These are phyloP conservation scores for Vitis hybrid DNA, from an alignment of 177 flowering plant species.

Conservation along the genomic window DNA sequence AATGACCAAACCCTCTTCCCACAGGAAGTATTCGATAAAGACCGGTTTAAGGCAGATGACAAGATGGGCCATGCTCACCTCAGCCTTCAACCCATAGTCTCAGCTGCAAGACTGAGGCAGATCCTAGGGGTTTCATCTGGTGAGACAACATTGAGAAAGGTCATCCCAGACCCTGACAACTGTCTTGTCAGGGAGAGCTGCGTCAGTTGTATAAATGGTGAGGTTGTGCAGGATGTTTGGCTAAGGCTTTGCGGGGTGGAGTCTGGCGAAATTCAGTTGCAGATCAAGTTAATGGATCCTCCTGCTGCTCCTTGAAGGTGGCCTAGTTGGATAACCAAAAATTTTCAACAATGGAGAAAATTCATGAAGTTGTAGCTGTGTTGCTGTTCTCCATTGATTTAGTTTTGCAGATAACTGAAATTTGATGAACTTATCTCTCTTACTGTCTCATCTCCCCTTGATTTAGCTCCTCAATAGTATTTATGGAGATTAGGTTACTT, in stretches of 20 bases:
- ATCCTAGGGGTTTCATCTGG: conserved; percentile 50
- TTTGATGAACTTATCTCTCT: too few species aligned
- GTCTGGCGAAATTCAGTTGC: conserved; percentile 71
- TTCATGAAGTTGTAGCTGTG: too few species aligned
- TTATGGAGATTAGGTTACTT: too few species aligned
- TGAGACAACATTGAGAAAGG: conserved; percentile 61
- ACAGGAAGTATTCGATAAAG: conserved; percentile 89
- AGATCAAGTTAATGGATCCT: conserved; percentile 49
- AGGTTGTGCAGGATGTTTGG: conserved; percentile 71
- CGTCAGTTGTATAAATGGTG: conserved; percentile 55
- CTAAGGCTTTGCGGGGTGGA: conserved; percentile 71
- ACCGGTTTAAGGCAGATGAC: conserved; percentile 85
- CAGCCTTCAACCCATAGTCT: conserved; percentile 63
- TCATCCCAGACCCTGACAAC: conserved; percentile 60
- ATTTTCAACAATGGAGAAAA: not conserved
- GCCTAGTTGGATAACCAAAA: not conserved
- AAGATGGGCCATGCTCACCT: conserved; percentile 80
- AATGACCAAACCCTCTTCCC: not conserved
- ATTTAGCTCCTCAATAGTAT: too few species aligned
- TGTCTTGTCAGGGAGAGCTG: conserved; percentile 68
- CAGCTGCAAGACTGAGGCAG: conserved; percentile 60
- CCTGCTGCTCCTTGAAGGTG: conserved; percentile 4
- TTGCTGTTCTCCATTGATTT: too few species aligned
- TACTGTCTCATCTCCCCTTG: too few species aligned
- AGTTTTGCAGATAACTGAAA: too few species aligned